Evolutionary conservation across 2,329 filamentous ascomycete genomes (phyloP).

Genomic region (Beauveria caledonica): DNA sequence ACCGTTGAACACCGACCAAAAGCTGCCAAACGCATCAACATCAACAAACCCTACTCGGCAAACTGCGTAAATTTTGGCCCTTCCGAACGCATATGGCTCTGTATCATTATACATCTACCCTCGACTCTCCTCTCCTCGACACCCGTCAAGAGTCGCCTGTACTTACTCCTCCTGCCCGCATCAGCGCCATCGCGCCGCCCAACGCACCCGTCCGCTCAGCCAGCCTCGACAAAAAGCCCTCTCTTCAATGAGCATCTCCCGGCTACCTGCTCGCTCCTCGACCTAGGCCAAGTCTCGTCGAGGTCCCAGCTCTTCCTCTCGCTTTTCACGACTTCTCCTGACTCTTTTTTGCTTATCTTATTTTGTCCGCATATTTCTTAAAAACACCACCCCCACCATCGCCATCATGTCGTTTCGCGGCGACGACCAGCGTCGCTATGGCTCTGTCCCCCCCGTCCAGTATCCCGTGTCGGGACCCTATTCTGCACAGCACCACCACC

Average conservation of each 20-base stretch:
- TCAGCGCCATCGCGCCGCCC: background rate
- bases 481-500: conserved; percentile 17
- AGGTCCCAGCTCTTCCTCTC: background rate
- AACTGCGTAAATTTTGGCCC: background rate
- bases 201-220: background rate
- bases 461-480: conserved; percentile 43
- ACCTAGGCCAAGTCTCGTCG: background rate
- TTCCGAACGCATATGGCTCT: background rate
- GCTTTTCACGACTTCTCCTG: background rate
- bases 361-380: background rate
- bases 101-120: background rate
- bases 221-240: background rate
- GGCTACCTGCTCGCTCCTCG: background rate
- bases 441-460: conserved; percentile 58
- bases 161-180: background rate
- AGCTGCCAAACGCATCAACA: background rate
- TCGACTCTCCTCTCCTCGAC: background rate
- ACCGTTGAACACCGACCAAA: background rate
- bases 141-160: background rate
- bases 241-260: conserved; percentile 1
- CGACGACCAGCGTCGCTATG: conserved; percentile 55
- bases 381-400: background rate
- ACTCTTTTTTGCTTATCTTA: background rate
- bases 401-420: conserved; percentile 54
- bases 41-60: background rate